These are phyloP conservation scores for Aureobasidium lini DNA, from an alignment of 2,329 filamentous ascomycete genomes.

Conservation along the genomic window DNA sequence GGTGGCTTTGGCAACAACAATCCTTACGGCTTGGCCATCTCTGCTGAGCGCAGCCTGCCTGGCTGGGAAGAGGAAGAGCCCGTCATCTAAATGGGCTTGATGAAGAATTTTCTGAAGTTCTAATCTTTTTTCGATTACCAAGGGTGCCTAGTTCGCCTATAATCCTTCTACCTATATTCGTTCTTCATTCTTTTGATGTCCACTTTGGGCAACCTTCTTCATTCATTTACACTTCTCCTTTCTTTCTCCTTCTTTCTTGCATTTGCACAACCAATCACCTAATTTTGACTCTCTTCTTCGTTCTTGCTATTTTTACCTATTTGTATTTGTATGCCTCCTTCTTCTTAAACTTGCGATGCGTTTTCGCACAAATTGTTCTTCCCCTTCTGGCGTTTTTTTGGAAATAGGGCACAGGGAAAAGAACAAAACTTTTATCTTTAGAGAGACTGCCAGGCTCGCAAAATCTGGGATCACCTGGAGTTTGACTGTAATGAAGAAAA, in stretches of 20 bases:
- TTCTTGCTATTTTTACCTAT: neutral
- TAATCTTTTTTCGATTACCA: neutral
- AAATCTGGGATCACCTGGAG: too few relatives aligned
- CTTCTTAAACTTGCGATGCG: neutral
- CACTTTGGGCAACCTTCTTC: neutral
- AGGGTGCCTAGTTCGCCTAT: conserved; percentile 5
- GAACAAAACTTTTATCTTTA: neutral
- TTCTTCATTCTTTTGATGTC: neutral
- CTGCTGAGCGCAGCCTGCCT: conserved; percentile 49
- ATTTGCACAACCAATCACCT: neutral
- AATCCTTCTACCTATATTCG: conserved; percentile 4
- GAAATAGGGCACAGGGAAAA: neutral
- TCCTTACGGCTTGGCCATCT: conserved; percentile 47
- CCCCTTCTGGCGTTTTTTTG: neutral
- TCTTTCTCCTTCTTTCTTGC: neutral
- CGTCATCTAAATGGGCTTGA: conserved; percentile 5
- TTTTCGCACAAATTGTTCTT: neutral
- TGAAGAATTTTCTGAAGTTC: neutral
- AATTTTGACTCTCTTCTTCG: neutral
- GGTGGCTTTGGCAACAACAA: conserved; percentile 42
- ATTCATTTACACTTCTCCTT: conserved; percentile 4
- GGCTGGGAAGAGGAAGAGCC: conserved; percentile 28
- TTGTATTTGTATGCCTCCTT: conserved; percentile 5
- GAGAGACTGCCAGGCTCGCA: neutral
- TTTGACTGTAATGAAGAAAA: neutral